Conservation (phyloP, 148 eudicot species). For the Nepenthes gracilis region DNA sequence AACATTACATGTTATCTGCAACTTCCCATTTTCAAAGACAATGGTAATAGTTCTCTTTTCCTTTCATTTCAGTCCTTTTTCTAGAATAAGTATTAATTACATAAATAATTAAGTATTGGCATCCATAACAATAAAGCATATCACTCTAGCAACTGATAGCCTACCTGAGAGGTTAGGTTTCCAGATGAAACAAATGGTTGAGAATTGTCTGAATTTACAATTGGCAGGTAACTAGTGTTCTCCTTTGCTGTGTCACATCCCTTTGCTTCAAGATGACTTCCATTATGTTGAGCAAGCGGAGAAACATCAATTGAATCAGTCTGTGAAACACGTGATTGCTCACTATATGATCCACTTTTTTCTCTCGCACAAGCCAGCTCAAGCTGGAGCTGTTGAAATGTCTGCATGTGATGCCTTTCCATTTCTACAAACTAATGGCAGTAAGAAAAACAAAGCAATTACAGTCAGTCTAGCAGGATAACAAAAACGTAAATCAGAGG, state of each 20-base stretch:
- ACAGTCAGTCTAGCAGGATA: not conserved
- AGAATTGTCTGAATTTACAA: constrained; percentile 47
- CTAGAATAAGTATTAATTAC: no score
- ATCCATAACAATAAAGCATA: no score
- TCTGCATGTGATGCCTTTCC: constrained; percentile 79
- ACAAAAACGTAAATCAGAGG: not conserved
- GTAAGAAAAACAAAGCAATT: constrained; percentile 1
- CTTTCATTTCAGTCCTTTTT: no score
- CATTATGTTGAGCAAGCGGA: constrained; percentile 38
- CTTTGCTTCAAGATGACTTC: constrained; percentile 43
- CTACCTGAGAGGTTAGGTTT: constrained; percentile 40
- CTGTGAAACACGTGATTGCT: constrained; percentile 32
- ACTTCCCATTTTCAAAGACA: no score
- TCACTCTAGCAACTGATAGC: no score
- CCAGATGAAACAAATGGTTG: constrained; percentile 39
- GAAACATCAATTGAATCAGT: constrained; percentile 38
- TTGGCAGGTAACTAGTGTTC: constrained; percentile 30
- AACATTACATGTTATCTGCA: no score
- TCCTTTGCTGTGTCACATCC: constrained; percentile 27
- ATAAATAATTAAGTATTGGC: no score
- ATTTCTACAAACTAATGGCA: constrained; percentile 65
- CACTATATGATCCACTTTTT: constrained; percentile 30
- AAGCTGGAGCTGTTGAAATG: constrained; percentile 71
- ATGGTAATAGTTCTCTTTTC: no score
- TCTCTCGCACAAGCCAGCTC: constrained; percentile 63